Evolutionary conservation across 2,329 filamentous ascomycete species (phyloP).

Genomic region (Neurospora sp.): DNA sequence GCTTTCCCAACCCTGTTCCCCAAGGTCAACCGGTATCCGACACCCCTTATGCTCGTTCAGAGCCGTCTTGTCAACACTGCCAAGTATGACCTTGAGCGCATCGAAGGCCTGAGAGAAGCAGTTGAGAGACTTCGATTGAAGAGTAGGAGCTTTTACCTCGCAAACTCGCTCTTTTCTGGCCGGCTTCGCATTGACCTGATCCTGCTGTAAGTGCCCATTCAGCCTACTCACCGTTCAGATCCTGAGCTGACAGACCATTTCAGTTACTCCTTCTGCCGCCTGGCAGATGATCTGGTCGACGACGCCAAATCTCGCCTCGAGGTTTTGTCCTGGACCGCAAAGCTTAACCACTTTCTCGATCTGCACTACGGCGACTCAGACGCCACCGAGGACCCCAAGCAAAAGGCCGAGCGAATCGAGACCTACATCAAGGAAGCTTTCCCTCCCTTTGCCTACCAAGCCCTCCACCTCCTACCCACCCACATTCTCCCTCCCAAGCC

Average conservation of each 20-base stretch:
- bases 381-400: constrained; percentile 13
- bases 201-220: constrained; percentile 37
- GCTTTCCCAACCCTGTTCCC: constrained; percentile 51
- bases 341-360: constrained; percentile 47
- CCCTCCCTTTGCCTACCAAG: constrained; percentile 38
- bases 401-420: constrained; percentile 4
- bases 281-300: constrained; percentile 65
- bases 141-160: constrained; percentile 65
- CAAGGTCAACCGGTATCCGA: constrained; percentile 35
- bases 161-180: constrained; percentile 58
- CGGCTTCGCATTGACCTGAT: constrained; percentile 58
- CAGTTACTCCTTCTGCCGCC: constrained; percentile 62
- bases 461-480: constrained; percentile 49
- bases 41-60: constrained; percentile 37
- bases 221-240: not conserved
- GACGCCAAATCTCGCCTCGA: constrained; percentile 43
- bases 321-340: constrained; percentile 47
- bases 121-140: constrained; percentile 49
- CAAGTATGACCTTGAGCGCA: constrained; percentile 46
- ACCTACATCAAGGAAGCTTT: constrained; percentile 39
- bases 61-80: constrained; percentile 36
- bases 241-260: constrained; percentile 6
- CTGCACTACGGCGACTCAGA: constrained; percentile 32
- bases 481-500: constrained; percentile 46
- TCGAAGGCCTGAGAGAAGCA: constrained; percentile 49